Evolutionary conservation across 495 filamentous ascomycete species (phyloP).

Genomic region (Tuber microsphaerosporum): DNA sequence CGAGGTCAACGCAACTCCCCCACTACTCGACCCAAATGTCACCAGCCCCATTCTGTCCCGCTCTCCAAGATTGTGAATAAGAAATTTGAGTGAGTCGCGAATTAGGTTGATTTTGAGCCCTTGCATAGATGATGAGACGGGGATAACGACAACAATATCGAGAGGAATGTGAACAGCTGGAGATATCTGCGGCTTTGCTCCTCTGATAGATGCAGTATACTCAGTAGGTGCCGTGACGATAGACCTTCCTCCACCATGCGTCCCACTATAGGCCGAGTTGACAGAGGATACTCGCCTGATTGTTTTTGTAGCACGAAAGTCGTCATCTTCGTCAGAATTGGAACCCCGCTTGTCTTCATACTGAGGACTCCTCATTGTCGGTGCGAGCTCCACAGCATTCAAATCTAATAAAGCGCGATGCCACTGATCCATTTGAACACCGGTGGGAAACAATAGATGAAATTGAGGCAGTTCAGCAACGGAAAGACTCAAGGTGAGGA

Average conservation of each 20-base stretch:
- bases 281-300: slow-evolving; percentile 77
- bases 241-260: slow-evolving; percentile 74
- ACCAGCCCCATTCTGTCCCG: slow-evolving; percentile 94
- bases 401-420: slow-evolving; percentile 79
- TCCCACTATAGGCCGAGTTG: slow-evolving; percentile 77
- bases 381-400: slow-evolving; percentile 57
- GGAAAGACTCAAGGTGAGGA: slow-evolving; percentile 84
- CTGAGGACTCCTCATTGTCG: slow-evolving; percentile 57
- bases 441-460: slow-evolving; percentile 82
- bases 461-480: slow-evolving; percentile 95
- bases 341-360: slow-evolving; percentile 64
- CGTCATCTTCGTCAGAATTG: slow-evolving; percentile 78
- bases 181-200: slow-evolving; percentile 47
- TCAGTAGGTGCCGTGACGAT: slow-evolving; percentile 68
- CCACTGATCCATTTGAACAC: slow-evolving; percentile 83
- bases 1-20: slow-evolving; percentile 89
- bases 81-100: slow-evolving; percentile 86
- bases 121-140: slow-evolving; percentile 97
- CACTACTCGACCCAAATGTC: slow-evolving; percentile 91
- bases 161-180: slow-evolving; percentile 79
- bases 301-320: slow-evolving; percentile 63
- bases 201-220: slow-evolving; percentile 60
- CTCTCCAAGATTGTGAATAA: slow-evolving; percentile 85
- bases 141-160: slow-evolving; percentile 93
- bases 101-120: slow-evolving; percentile 94